Percentiles rank a stretch among this genome's conserved stretches.
phyloP scores from a whole-genome alignment of 2,329 filamentous ascomycete species.

The Paecilomyces dactylethromorphus region DNA sequence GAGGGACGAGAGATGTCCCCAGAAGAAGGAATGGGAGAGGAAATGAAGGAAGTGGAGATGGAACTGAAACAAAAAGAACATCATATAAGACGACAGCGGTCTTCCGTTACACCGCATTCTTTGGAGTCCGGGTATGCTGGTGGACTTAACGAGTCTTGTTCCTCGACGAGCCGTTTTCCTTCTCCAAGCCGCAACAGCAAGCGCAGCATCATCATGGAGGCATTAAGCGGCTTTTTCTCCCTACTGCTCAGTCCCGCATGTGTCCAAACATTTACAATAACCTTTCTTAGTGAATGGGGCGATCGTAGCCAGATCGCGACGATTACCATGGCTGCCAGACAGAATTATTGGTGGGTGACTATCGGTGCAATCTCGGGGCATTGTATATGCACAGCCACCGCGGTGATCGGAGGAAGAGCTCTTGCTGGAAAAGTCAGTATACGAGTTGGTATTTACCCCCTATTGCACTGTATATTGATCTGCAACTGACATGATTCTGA shows the following conservation, averaged over 20 bases:
- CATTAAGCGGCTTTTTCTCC: too few relatives aligned
- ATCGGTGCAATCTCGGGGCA: slow-evolving; percentile 82
- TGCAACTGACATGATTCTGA: too few relatives aligned
- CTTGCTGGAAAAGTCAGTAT: slow-evolving; percentile 92
- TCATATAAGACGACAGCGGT: slow-evolving; percentile 56
- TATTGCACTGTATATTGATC: slow-evolving; percentile 7
- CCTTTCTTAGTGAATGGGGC: slow-evolving; percentile 96
- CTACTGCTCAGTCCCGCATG: slow-evolving; percentile 88
- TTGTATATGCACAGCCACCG: slow-evolving; percentile 80
- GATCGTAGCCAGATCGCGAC: slow-evolving; percentile 97
- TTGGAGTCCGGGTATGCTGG: slow-evolving; percentile 71
- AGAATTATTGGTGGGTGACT: slow-evolving; percentile 99
- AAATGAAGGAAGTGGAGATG: slow-evolving; percentile 95
- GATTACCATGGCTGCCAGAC: slow-evolving; percentile 95
- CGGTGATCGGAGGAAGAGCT: slow-evolving; percentile 84
- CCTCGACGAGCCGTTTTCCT: slow-evolving; percentile 65
- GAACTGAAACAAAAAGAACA: slow-evolving; percentile 93
- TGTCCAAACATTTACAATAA: slow-evolving; percentile 99
- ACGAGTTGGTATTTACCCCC: slow-evolving; percentile 72
- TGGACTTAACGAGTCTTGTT: slow-evolving; percentile 58
- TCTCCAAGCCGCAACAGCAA: slow-evolving; percentile 79
- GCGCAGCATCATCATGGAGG: too few relatives aligned
- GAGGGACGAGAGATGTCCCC: slow-evolving; percentile 86
- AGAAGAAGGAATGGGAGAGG: slow-evolving; percentile 82
- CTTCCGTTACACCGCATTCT: slow-evolving; percentile 65